Percentiles rank a stretch among this genome's conserved stretches.
Evolutionary conservation across 495 filamentous ascomycete species (phyloP).

Genomic region (Podospora australis): DNA sequence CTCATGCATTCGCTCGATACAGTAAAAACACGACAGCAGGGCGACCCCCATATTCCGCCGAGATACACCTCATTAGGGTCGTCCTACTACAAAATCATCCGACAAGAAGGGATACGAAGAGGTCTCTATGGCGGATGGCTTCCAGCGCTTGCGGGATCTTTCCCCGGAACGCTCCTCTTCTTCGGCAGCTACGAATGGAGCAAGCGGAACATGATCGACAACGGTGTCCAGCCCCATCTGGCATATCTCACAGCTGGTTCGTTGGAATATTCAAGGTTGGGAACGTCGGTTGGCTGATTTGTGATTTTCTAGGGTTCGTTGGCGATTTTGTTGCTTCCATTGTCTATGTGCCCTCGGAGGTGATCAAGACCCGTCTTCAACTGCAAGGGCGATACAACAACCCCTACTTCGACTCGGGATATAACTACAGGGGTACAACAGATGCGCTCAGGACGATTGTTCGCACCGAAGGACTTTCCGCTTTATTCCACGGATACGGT

Average conservation of each 20-base stretch:
- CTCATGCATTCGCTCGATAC: constrained; percentile 99
- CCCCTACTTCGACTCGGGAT: constrained; percentile 83
- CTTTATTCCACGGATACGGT: constrained; percentile 90
- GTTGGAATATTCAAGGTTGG: constrained; percentile 11
- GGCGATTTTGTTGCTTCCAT: constrained; percentile 88
- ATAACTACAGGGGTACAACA: constrained; percentile 77
- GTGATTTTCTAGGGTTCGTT: constrained; percentile 59
- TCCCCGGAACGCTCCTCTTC: constrained; percentile 90
- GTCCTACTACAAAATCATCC: constrained; percentile 85
- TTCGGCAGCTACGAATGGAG: constrained; percentile 95
- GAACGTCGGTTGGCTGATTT: constrained; percentile 1
- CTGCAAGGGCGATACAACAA: constrained; percentile 94
- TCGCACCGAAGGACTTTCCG: constrained; percentile 69
- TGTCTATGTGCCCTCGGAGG: constrained; percentile 93
- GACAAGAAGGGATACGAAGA: constrained; percentile 80
- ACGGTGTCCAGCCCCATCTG: constrained; percentile 66
- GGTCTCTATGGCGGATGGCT: constrained; percentile 91
- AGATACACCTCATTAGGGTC: constrained; percentile 84
- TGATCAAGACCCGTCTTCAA: constrained; percentile 90
- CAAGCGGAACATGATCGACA: constrained; percentile 81
- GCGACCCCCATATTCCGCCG: constrained; percentile 83
- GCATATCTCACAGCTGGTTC: constrained; percentile 79
- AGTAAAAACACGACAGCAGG: constrained; percentile 97
- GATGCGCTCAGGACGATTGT: constrained; percentile 82
- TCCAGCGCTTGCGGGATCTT: constrained; percentile 85